Base-by-base conservation (phyloP, 75 land plant species). In the Ceratopteris richardii region DNA sequence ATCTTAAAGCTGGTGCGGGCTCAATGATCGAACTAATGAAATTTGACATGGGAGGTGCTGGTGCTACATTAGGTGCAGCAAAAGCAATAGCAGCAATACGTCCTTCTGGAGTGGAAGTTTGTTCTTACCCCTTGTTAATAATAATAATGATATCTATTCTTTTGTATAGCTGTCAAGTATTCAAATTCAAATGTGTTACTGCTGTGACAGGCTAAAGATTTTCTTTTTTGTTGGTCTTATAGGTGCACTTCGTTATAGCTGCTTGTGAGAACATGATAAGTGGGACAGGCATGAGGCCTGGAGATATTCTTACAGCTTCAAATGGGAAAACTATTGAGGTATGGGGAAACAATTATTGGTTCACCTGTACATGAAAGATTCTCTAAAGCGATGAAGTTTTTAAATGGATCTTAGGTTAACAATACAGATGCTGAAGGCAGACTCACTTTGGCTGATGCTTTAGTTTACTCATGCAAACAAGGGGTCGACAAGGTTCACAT, bases 191-290 rank as follows among this genome's bases (percentile, higher is more conserved):
- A n/a, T n/a, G n/a, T n/a, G n/a, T n/a, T n/a, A n/a, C n/a, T n/a
- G n/a, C n/a, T n/a, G n/a, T n/a, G n/a, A n/a, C n/a, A n/a, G n/a
- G n/a, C n/a, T n/a, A n/a, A n/a, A n/a, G n/a, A n/a, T n/a, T n/a
- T n/a, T n/a, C n/a, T n/a, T n/a, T n/a, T n/a, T n/a, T n/a, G n/a
- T n/a, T n/a, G n/a, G n/a, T n/a, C n/a, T n/a, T 46, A 17, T 72
- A 94, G 98, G 92, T 94, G 24, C 80, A 94, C 66, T 94, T 94
- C 57, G 76, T 94, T 57, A 80, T 89, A 68, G 98, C 98, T 27
- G 91, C 99, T 53, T 94, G 99, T 80, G 99, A 94, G 76, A 94
- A 94, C 53, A 94, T 94, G 98, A 89, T 94, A 18, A 94, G 98
- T 77, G 98, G 98, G 28, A 84, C 87, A 31, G 91, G 98, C 47